phyloP scores from a whole-genome alignment of 371 early-diverging fungal genomes.

The Lichtheimia ramosa region DNA sequence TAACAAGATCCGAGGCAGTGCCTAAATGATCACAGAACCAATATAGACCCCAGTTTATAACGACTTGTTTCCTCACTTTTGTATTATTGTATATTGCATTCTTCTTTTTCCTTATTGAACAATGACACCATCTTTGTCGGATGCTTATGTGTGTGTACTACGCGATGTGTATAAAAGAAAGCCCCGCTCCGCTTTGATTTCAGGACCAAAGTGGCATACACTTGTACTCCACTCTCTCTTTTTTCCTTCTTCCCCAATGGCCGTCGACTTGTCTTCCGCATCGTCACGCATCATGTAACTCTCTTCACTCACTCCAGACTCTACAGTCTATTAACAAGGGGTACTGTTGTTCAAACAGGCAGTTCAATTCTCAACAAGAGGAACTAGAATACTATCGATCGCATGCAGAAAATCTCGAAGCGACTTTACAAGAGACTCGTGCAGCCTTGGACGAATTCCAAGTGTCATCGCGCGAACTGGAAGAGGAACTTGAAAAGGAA shows the following conservation, averaged over 20 bases:
- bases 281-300: slow-evolving; percentile 20
- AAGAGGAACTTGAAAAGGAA: slow-evolving; percentile 67
- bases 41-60: not conserved
- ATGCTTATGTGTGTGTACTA: no score
- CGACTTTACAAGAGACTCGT: slow-evolving; percentile 55
- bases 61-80: not conserved
- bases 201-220: no score
- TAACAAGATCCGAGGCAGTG: slow-evolving; percentile 37
- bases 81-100: slow-evolving; percentile 4
- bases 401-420: slow-evolving; percentile 49
- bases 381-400: slow-evolving; percentile 61
- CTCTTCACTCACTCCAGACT: not conserved
- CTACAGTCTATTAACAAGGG: not conserved
- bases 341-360: slow-evolving; percentile 21
- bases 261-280: slow-evolving; percentile 10
- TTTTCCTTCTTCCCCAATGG: not conserved
- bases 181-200: no score
- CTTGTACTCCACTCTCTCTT: not conserved
- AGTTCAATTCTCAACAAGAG: slow-evolving; percentile 52
- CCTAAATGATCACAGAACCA: not conserved
- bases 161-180: no score
- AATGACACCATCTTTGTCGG: not conserved
- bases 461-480: slow-evolving; percentile 59
- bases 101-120: not conserved
- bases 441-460: slow-evolving; percentile 64